phyloP scores from a whole-genome alignment of 306 rosid species.

The Sesbania bispinosa region DNA sequence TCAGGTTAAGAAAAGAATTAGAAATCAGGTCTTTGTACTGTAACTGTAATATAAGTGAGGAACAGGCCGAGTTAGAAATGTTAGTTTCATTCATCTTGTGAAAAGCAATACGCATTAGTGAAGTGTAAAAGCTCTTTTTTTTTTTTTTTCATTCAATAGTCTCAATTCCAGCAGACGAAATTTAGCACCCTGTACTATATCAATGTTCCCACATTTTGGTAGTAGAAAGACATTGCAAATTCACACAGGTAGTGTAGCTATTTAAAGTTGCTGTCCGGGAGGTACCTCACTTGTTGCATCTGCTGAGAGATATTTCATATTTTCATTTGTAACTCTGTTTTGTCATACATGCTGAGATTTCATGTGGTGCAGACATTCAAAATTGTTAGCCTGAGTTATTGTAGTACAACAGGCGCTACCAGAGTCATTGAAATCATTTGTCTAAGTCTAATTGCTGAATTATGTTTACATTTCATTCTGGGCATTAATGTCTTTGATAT shows the following conservation, averaged over 20 bases:
- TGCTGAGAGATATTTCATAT: neutral
- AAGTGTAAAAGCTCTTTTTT: constrained; percentile 29
- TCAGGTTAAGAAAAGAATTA: constrained; percentile 58
- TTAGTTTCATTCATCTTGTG: constrained; percentile 29
- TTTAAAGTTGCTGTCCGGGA: neutral
- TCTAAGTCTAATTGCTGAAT: neutral
- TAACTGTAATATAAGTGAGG: constrained; percentile 53
- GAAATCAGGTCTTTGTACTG: constrained; percentile 46
- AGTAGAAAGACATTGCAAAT: neutral
- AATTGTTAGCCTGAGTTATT: neutral
- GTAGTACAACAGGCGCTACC: neutral
- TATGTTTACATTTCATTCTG: neutral
- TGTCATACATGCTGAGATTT: neutral
- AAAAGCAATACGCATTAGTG: constrained; percentile 17
- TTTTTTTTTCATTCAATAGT: constrained; percentile 17
- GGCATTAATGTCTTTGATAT: too few relatives aligned
- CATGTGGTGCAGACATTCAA: neutral
- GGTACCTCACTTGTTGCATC: neutral
- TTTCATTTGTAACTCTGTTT: neutral
- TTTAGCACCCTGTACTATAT: constrained; percentile 4
- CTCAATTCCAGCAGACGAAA: neutral
- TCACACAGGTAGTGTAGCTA: neutral
- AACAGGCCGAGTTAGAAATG: constrained; percentile 43
- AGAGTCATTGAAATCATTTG: neutral
- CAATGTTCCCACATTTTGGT: constrained; percentile 23